Evolutionary conservation across 495 filamentous ascomycete species (phyloP).

Genomic region (Hypoxylon fragiforme): DNA sequence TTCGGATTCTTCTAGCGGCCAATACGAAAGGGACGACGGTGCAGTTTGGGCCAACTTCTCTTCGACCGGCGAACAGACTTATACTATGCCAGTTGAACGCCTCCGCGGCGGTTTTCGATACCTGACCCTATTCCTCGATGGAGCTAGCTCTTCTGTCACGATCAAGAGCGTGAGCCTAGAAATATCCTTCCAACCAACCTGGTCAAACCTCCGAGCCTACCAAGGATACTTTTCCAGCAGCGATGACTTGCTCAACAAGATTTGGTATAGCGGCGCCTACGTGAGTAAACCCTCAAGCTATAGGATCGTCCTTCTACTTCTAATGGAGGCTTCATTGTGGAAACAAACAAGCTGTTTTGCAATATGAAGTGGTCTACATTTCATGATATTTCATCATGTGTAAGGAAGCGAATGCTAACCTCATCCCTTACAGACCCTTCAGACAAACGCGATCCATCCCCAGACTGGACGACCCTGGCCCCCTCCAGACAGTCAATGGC

Average conservation of each 20-base stretch:
- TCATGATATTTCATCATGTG: too few relatives aligned
- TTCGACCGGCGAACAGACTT: conserved; percentile 42
- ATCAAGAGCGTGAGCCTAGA: conserved; percentile 52
- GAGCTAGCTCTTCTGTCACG: conserved; percentile 40
- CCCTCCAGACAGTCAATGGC: conserved; percentile 55
- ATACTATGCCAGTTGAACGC: conserved; percentile 56
- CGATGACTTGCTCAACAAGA: conserved; percentile 61
- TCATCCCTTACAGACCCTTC: conserved; percentile 48
- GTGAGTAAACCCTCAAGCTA: conserved; percentile 11
- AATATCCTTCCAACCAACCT: conserved; percentile 64
- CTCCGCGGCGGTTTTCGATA: conserved; percentile 66
- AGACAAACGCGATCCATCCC: conserved; percentile 60
- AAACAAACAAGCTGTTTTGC: too few relatives aligned
- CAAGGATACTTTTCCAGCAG: conserved; percentile 65
- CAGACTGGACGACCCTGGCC: conserved; percentile 58
- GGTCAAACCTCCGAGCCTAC: conserved; percentile 64
- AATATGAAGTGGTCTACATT: too few relatives aligned
- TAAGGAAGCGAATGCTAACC: background rate
- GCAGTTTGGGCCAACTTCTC: conserved; percentile 58
- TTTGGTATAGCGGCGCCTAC: conserved; percentile 68
- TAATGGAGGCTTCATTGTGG: too few relatives aligned
- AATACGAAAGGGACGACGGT: conserved; percentile 55
- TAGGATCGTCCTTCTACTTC: background rate
- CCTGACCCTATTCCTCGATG: conserved; percentile 57
- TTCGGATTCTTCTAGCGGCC: conserved; percentile 62